Conservation (phyloP, 2,329 filamentous ascomycete genomes). For the Colletotrichum eremochloae region DNA sequence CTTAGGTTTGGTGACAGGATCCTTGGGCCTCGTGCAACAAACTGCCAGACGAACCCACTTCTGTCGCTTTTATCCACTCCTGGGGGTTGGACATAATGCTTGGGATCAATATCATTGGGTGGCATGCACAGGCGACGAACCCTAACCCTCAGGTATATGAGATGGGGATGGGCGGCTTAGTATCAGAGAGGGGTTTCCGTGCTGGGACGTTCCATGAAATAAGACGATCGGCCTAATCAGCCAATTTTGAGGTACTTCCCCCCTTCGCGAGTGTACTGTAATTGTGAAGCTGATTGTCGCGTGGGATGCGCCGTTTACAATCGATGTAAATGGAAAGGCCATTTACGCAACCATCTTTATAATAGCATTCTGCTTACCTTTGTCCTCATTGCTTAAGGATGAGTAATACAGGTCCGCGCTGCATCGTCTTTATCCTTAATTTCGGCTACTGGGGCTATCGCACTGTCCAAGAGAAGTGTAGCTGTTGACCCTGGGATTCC, state of each 20-base stretch:
- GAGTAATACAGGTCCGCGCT: not conserved
- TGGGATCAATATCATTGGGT: not conserved
- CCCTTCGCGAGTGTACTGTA: not conserved
- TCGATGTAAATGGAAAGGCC: not conserved
- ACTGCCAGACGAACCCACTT: constrained; percentile 23
- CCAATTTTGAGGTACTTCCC: not conserved
- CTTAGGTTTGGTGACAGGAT: not conserved
- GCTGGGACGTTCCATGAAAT: not conserved
- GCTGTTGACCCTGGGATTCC: no score
- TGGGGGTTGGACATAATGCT: not conserved
- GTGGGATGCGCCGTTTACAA: not conserved
- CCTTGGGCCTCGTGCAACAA: not conserved
- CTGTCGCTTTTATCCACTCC: not conserved
- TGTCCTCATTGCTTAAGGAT: not conserved
- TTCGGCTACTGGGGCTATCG: not conserved
- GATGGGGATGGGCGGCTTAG: not conserved
- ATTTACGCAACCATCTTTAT: not conserved
- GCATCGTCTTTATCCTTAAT: not conserved
- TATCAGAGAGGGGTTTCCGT: not conserved
- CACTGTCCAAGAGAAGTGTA: no score
- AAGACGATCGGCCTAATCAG: not conserved
- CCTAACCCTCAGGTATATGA: not conserved
- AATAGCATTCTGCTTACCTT: not conserved
- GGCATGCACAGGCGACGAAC: not conserved
- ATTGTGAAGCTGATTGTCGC: no score